These are phyloP conservation scores for Aureobasidium sp. DNA, from an alignment of 2,329 filamentous ascomycete species.

Conservation along the genomic window DNA sequence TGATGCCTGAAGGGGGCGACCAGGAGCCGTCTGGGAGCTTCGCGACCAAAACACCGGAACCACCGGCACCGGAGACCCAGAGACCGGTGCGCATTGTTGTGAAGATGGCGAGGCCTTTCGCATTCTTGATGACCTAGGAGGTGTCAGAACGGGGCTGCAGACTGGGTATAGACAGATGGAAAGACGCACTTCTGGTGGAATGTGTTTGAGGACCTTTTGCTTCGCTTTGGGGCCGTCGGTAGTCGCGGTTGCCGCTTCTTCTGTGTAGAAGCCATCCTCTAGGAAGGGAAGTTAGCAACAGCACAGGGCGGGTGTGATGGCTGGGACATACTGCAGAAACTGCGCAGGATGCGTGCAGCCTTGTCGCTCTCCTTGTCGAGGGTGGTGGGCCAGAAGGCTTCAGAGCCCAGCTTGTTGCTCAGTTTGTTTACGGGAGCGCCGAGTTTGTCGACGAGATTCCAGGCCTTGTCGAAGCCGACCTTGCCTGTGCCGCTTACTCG, in stretches of 20 bases:
- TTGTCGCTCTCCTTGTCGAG: conserved; percentile 89
- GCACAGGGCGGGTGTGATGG: not conserved
- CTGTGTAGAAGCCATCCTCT: conserved; percentile 63
- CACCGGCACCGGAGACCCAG: conserved; percentile 85
- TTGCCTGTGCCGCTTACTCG: conserved; percentile 38
- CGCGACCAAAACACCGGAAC: conserved; percentile 78
- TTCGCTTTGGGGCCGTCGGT: conserved; percentile 50
- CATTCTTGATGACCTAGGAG: conserved; percentile 68
- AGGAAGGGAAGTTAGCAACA: conserved; percentile 22
- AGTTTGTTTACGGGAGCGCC: conserved; percentile 67
- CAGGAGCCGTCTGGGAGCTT: conserved; percentile 79
- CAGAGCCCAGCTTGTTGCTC: conserved; percentile 72
- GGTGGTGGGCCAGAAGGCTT: conserved; percentile 78
- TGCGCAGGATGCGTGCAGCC: conserved; percentile 78
- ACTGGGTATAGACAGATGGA: not conserved
- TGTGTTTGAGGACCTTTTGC: conserved; percentile 68
- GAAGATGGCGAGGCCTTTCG: conserved; percentile 86
- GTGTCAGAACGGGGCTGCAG: not conserved
- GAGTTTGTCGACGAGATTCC: conserved; percentile 59
- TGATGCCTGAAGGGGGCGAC: conserved; percentile 85
- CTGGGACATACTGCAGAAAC: conserved; percentile 68
- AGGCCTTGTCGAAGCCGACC: conserved; percentile 68
- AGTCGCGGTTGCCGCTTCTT: conserved; percentile 40
- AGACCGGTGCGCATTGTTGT: conserved; percentile 91
- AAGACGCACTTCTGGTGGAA: conserved; percentile 53